Conservation (phyloP, 106 monocot species). For the Ottelia alismoides region DNA sequence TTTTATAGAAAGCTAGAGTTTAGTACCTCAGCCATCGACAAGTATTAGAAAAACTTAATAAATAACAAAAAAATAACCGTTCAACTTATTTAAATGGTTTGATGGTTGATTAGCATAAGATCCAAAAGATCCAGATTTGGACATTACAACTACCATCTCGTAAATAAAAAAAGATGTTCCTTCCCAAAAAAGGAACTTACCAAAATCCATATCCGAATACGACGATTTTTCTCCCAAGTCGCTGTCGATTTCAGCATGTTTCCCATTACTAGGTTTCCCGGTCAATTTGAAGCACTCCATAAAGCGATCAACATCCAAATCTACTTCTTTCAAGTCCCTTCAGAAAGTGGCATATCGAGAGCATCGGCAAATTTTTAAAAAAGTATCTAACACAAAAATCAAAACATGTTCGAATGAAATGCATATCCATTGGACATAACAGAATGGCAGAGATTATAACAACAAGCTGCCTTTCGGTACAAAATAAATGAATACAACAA, state of each 20-base stretch:
- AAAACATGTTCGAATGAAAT: no score
- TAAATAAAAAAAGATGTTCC: neutral
- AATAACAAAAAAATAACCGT: no score
- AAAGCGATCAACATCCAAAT: conserved; percentile 63
- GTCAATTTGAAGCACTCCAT: conserved; percentile 33
- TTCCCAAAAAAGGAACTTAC: conserved; percentile 18
- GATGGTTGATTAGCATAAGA: no score
- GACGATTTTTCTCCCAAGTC: conserved; percentile 25
- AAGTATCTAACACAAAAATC: no score
- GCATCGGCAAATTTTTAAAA: neutral
- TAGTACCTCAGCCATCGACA: no score
- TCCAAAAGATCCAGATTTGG: neutral
- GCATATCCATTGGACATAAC: no score
- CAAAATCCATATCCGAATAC: conserved; percentile 74
- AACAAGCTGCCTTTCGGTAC: no score
- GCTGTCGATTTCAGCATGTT: conserved; percentile 11
- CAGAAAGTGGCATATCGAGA: neutral
- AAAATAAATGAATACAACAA: no score
- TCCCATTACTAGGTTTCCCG: neutral
- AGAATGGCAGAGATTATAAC: no score
- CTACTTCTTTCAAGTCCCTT: conserved; percentile 45
- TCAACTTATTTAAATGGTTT: no score
- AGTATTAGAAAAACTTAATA: no score
- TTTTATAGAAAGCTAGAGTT: no score
- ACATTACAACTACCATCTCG: neutral